Percentiles rank a stretch among this genome's conserved stretches.
Conservation (phyloP, 1,284 basidiomycete genomes). For the Trichosporon ovoides region DNA sequence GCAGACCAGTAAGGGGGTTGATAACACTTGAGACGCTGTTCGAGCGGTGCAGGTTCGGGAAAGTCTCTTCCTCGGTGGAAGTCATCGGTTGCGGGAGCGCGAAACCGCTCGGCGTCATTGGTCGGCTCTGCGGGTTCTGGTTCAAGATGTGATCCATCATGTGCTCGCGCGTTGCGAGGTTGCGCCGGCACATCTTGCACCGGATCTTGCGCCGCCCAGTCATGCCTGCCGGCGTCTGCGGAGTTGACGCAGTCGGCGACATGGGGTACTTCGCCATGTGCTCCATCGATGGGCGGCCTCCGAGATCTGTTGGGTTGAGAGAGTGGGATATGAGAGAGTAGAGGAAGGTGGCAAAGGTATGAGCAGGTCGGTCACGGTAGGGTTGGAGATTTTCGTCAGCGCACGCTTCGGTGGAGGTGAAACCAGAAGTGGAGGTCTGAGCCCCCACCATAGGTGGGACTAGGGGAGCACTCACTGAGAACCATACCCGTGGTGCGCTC, state of each 20-base stretch:
- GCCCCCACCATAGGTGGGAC: not conserved
- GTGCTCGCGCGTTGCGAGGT: conserved; percentile 79
- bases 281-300: conserved; percentile 58
- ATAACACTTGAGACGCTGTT: conserved; percentile 26
- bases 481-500: conserved; percentile 66
- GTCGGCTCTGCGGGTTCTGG: conserved; percentile 39
- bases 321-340: no score
- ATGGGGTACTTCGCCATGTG: conserved; percentile 72
- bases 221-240: conserved; percentile 54
- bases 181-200: conserved; percentile 86
- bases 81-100: conserved; percentile 22
- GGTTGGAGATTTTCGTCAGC: not conserved
- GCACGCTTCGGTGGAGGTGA: not conserved
- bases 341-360: not conserved
- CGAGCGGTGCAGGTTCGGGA: not conserved
- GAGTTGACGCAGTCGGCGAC: conserved; percentile 60
- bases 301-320: no score
- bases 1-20: conserved; percentile 44
- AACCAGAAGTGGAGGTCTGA: not conserved
- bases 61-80: conserved; percentile 8
- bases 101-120: conserved; percentile 40
- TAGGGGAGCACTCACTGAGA: conserved; percentile 57
- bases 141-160: conserved; percentile 77
- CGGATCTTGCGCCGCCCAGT: conserved; percentile 56
- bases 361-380: not conserved